phyloP scores from a whole-genome alignment of 495 filamentous ascomycete genomes.

The Neurospora intermedia region DNA sequence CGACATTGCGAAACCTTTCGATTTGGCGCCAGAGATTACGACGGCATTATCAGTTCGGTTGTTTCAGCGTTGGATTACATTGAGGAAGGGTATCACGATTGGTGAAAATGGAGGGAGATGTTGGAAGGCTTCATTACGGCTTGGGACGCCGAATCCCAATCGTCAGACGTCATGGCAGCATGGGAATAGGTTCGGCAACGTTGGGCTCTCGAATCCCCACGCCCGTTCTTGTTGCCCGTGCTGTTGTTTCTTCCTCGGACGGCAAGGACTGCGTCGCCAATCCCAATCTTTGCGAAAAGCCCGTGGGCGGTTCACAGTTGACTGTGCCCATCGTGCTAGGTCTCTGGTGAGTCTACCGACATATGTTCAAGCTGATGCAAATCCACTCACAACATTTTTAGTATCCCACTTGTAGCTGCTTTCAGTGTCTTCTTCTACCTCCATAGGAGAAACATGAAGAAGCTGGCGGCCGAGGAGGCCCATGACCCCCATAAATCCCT shows the following conservation, averaged over 20 bases:
- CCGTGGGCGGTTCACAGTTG: conserved; percentile 43
- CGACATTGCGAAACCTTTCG: conserved; percentile 1
- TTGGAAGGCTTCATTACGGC: conserved; percentile 11
- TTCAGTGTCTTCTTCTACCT: conserved; percentile 60
- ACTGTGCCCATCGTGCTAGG: conserved; percentile 71
- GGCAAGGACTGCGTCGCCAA: conserved; percentile 10
- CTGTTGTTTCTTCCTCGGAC: conserved; percentile 6
- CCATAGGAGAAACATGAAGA: conserved; percentile 65
- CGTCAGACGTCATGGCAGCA: conserved; percentile 1
- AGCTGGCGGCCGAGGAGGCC: conserved; percentile 64
- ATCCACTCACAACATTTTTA: conserved; percentile 27
- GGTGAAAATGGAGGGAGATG: conserved; percentile 19
- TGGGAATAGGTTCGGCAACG: conserved; percentile 4
- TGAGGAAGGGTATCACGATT: conserved; percentile 3
- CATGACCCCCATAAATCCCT: conserved; percentile 85
- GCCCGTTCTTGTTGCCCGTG: conserved; percentile 8
- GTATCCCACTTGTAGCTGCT: conserved; percentile 65
- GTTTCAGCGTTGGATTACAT: not conserved
- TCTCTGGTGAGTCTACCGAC: conserved; percentile 56
- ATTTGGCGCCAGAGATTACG: not conserved
- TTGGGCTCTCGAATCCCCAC: conserved; percentile 10
- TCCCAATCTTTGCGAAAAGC: conserved; percentile 40
- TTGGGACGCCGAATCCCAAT: conserved; percentile 20
- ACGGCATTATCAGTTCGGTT: not conserved
- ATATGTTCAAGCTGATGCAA: conserved; percentile 10